Percentiles rank a stretch among this genome's conserved stretches.
These are phyloP conservation scores for Ceratobasidium sp. DNA, from an alignment of 1,284 basidiomycete species.

Conservation along the genomic window DNA sequence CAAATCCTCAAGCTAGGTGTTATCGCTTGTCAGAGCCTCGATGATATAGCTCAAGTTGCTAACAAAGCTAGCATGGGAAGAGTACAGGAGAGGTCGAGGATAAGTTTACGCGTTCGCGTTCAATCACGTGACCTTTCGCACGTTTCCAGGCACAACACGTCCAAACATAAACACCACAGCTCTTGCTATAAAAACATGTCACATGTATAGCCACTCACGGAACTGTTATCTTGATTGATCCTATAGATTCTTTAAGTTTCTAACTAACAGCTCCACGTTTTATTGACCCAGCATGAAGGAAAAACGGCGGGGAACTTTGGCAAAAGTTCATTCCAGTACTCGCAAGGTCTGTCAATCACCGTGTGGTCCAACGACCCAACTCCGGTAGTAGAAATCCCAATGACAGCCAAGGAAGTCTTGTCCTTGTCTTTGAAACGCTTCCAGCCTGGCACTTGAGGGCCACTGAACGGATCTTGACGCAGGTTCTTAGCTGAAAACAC, in stretches of 20 bases:
- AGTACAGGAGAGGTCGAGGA: neutral
- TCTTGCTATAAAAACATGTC: no score
- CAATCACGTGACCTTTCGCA: neutral
- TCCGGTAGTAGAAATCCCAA: conserved; percentile 53
- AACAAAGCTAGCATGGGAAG: neutral
- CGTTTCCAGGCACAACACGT: neutral
- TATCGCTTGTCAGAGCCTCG: neutral
- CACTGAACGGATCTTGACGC: conserved; percentile 52
- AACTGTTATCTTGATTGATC: no score
- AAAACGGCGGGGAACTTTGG: conserved; percentile 44
- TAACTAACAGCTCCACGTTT: neutral
- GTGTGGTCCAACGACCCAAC: conserved; percentile 53
- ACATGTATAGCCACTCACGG: no score
- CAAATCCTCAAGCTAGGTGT: neutral
- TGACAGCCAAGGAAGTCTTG: conserved; percentile 52
- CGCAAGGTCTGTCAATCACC: conserved; percentile 51
- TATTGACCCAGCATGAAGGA: conserved; percentile 8
- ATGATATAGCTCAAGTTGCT: neutral
- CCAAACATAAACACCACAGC: no score
- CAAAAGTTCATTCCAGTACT: conserved; percentile 55
- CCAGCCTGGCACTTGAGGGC: conserved; percentile 55
- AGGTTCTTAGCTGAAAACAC: conserved; percentile 1
- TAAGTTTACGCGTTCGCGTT: neutral
- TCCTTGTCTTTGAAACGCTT: conserved; percentile 53
- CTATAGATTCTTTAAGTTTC: neutral